Evolutionary conservation across 2,329 filamentous ascomycete genomes (phyloP).

Genomic region (Diaporthe vaccinii): DNA sequence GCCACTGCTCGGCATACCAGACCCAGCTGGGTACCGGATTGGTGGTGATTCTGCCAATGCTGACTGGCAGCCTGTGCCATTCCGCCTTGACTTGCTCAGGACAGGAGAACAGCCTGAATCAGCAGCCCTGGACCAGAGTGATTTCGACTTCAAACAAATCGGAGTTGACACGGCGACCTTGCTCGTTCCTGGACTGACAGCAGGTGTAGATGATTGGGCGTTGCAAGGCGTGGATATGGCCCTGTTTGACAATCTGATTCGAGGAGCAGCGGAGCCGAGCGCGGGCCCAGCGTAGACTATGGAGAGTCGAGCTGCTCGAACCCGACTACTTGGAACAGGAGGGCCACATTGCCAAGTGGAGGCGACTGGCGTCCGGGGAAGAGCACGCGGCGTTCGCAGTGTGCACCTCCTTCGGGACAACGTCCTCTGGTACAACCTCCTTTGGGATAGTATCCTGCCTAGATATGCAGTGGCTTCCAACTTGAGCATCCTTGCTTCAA

Average conservation of each 20-base stretch:
- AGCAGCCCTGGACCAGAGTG: not conserved
- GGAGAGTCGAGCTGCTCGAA: not conserved
- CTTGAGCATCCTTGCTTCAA: not conserved
- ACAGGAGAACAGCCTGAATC: not conserved
- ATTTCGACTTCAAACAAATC: not conserved
- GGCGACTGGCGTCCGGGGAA: not conserved
- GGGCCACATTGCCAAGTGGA: not conserved
- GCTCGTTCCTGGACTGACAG: conserved; percentile 40
- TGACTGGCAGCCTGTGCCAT: conserved; percentile 22
- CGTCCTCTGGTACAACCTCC: not conserved
- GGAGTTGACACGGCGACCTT: not conserved
- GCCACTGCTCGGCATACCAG: not conserved
- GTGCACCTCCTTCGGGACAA: not conserved
- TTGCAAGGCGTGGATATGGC: conserved; percentile 49
- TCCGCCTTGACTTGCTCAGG: not conserved
- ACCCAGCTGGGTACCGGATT: not conserved
- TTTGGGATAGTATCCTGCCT: not conserved
- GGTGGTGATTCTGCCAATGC: not conserved
- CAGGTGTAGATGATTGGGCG: conserved; percentile 46
- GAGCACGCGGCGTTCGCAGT: not conserved
- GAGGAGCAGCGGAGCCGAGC: conserved; percentile 5
- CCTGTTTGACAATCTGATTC: conserved; percentile 44
- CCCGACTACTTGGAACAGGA: conserved; percentile 7
- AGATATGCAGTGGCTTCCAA: not conserved
- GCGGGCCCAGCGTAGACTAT: not conserved